Evolutionary conservation across 2,329 filamentous ascomycete genomes (phyloP), one percentile per base, ranked within the genome.

Genomic region (Fusarium tricinctum): DNA sequence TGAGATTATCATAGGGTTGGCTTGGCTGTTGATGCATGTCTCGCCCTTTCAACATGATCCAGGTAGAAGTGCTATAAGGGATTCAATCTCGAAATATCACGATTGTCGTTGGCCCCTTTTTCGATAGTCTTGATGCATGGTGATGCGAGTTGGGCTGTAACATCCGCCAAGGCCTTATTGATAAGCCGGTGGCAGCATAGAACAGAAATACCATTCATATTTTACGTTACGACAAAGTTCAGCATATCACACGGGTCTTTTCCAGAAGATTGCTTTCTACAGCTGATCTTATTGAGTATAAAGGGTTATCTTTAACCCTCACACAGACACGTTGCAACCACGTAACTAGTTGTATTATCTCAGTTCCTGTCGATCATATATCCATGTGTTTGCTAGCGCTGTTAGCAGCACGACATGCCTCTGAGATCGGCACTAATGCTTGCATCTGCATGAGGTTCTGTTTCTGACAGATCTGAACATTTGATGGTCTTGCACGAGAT

Each of bases 21-120:
- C 39, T 82, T 93, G 71, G 92, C 92, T n/a, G 92, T 96, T 40
- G 92, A 96, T 79, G 92, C 92, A 47, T 96, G 92, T 78, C 86
- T 96, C 70, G 91, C 92, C 65, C 82, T 96, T 58, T 86, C 85
- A 35, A 77, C 80, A 40, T 86, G 76, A 69, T 51, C 58, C 44
- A 42, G 39, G 39, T 43, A 22, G 40, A 20, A 49, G 44, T 28
- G 48, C 47, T 42, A 55, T 53, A 62, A 68, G 52, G 46, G 30
- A 26, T 43, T 13, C 33, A 42, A 19, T 39, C 26, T 53, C 46
- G 13, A 50, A 22, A 19, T 53, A 28, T 47, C n/a, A 42, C 52
- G 49, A 23, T 23, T 38, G 10, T 33, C 17, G 20, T 30, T 22
- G 32, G 28, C 20, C 43, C 30, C 47, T 42, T 9, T 33, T 53